phyloP scores from a whole-genome alignment of 345 rosid species.

The Ailanthus altissimus region DNA sequence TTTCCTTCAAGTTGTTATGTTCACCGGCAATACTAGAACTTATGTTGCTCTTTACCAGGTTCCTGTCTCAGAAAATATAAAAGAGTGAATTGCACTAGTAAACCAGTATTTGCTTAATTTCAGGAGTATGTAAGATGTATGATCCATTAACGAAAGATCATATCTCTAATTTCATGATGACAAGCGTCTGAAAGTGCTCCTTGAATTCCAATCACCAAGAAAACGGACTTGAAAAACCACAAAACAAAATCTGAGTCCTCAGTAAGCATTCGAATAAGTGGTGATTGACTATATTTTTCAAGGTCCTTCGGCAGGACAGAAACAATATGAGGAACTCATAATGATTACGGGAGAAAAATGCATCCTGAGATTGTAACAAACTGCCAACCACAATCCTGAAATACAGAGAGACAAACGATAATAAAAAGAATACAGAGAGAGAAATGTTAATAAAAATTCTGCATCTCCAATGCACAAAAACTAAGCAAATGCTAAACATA shows the following conservation, averaged over 20 bases:
- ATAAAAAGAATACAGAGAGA: conserved; percentile 22
- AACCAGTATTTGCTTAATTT: conserved; percentile 50
- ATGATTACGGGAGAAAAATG: conserved; percentile 30
- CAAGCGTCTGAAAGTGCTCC: conserved; percentile 28
- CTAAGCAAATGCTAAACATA: neutral
- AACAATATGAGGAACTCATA: conserved; percentile 57
- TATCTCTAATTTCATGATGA: conserved; percentile 31
- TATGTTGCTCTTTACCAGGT: conserved; percentile 28
- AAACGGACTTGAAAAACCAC: conserved; percentile 80
- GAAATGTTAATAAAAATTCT: conserved; percentile 11
- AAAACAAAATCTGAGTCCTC: conserved; percentile 46
- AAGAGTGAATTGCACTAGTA: conserved; percentile 31
- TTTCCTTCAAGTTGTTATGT: conserved; percentile 20
- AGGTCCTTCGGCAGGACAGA: conserved; percentile 68
- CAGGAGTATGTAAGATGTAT: conserved; percentile 64
- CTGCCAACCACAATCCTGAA: conserved; percentile 48
- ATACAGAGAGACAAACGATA: conserved; percentile 18
- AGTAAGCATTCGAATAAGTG: conserved; percentile 37
- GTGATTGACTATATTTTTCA: conserved; percentile 51
- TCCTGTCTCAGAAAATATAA: conserved; percentile 20
- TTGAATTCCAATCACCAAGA: conserved; percentile 41
- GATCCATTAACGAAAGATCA: conserved; percentile 70
- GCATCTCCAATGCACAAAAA: conserved; percentile 14
- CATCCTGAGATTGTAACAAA: conserved; percentile 37
- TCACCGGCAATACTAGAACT: conserved; percentile 30